Percentiles rank a stretch among this genome's conserved stretches.
phyloP scores from a whole-genome alignment of 2,329 filamentous ascomycete genomes.

The Thermomyces lanuginosus region DNA sequence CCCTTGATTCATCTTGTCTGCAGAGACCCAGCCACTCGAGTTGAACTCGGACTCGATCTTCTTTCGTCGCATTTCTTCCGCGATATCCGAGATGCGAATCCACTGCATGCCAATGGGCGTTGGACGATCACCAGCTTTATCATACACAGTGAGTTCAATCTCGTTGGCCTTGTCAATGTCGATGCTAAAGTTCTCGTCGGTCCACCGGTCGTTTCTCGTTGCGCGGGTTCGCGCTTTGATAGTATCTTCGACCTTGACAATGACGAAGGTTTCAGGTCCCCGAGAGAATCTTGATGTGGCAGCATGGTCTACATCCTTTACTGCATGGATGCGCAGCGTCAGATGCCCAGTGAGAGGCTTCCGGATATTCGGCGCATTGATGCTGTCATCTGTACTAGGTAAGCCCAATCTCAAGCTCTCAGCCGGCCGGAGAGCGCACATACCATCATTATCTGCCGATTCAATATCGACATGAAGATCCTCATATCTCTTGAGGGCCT shows the following conservation, averaged over 20 bases:
- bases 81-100: conserved; percentile 92
- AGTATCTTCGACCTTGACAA: conserved; percentile 91
- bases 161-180: conserved; percentile 98
- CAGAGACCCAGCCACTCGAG: conserved; percentile 89
- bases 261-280: conserved; percentile 85
- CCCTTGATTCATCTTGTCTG: conserved; percentile 72
- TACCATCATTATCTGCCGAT: conserved; percentile 65
- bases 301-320: conserved; percentile 90
- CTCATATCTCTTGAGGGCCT: conserved; percentile 91
- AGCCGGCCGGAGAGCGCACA: conserved; percentile 14
- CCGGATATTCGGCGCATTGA: conserved; percentile 84
- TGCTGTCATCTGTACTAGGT: conserved; percentile 60
- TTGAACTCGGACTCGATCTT: conserved; percentile 94
- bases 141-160: conserved; percentile 93
- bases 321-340: conserved; percentile 67
- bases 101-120: conserved; percentile 89
- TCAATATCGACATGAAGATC: conserved; percentile 93
- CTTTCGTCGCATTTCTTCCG: conserved; percentile 92
- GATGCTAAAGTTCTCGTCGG: conserved; percentile 76
- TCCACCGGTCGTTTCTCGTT: conserved; percentile 77
- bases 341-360: conserved; percentile 91
- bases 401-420: not conserved
- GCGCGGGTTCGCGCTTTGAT: conserved; percentile 76
- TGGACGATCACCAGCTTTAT: conserved; percentile 79
- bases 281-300: conserved; percentile 67